Evolutionary conservation across 371 early-diverging fungal species (phyloP).

Genomic region (Saksenaea oblongispora): DNA sequence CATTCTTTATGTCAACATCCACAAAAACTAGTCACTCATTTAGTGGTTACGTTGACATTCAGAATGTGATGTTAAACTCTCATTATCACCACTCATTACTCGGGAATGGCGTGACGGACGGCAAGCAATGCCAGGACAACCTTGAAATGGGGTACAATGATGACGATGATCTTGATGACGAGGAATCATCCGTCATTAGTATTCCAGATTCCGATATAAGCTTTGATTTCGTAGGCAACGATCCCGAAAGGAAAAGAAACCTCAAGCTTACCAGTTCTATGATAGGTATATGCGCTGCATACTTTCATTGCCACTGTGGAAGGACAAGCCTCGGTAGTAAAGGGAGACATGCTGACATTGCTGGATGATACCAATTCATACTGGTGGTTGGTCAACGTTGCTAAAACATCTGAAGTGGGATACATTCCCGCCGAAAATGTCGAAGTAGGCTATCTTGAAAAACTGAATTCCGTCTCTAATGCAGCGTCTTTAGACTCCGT

Average conservation of each 20-base stretch:
- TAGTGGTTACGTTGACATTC: background rate
- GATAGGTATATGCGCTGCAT: constrained; percentile 86
- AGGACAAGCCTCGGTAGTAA: constrained; percentile 93
- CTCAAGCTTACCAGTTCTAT: background rate
- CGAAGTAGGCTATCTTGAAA: constrained; percentile 58
- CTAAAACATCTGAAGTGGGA: constrained; percentile 90
- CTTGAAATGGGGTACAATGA: constrained; percentile 17
- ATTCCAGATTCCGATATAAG: constrained; percentile 76
- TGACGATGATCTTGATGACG: constrained; percentile 50
- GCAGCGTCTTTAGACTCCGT: constrained; percentile 80
- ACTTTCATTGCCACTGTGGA: constrained; percentile 94
- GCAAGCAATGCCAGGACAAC: constrained; percentile 17
- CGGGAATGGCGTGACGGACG: constrained; percentile 42
- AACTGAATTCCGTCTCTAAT: background rate
- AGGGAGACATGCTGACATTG: constrained; percentile 86
- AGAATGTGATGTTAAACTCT: background rate
- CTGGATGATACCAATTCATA: constrained; percentile 96
- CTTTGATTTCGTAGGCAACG: constrained; percentile 44
- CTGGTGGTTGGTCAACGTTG: constrained; percentile 96
- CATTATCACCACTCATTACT: constrained; percentile 32
- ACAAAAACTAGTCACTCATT: background rate
- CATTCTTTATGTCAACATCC: background rate
- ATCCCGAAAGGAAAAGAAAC: background rate
- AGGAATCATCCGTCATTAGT: constrained; percentile 55
- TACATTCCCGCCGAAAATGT: constrained; percentile 98